Evolutionary conservation across 1,284 basidiomycete genomes (phyloP), one percentile per base, ranked within the genome.

Genomic region (Cystobasidium sp.): DNA sequence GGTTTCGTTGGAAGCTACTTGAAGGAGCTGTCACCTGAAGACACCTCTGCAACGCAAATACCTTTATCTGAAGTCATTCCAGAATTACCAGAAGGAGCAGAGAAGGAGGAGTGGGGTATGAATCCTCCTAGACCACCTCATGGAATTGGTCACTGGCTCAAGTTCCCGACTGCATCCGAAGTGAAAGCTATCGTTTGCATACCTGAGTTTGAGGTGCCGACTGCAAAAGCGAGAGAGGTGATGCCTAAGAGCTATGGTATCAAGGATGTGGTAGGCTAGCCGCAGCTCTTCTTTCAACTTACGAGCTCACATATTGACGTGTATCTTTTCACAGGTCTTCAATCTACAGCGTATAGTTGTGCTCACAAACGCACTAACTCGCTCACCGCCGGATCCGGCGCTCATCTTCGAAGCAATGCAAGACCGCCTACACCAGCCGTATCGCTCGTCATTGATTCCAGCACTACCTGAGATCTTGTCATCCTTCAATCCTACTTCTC

Each of bases 401-500:
- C 88, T 99, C 37, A 98, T 99, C 78, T 99, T 96, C 84, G 95
- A 99, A 83, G 97, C 96, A 0, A 99, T 99, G 97, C 97, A 98
- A 82, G 97, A 99, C 84, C 89, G 91, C 62, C 88, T 99, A 14
- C 97, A 99, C 83, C 97, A 99, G 82, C 97, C 97, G 0, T 99
- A 98, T 83, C 89, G 97, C 41, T 62, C 9, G 51, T 39, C 44
- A 4, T 80, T 97, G 93, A 97, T 99, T 75, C 97, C 97, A 53
- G 97, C 96, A 43, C 86, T 97, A 16, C 91, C 93, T 12, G 90
- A 92, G 81, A 93, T 97, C 59, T 92, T 96, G 14, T 90, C 91
- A 39, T 86, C 87, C 18, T 90, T 99, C 70, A 97, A 94, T 0
- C 95, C 95, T 6, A 80, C 86, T 16, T 90, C 91, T 0, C 95